Base-by-base conservation (phyloP, 2,329 filamentous ascomycete genomes). In the Geosmithia flava region DNA sequence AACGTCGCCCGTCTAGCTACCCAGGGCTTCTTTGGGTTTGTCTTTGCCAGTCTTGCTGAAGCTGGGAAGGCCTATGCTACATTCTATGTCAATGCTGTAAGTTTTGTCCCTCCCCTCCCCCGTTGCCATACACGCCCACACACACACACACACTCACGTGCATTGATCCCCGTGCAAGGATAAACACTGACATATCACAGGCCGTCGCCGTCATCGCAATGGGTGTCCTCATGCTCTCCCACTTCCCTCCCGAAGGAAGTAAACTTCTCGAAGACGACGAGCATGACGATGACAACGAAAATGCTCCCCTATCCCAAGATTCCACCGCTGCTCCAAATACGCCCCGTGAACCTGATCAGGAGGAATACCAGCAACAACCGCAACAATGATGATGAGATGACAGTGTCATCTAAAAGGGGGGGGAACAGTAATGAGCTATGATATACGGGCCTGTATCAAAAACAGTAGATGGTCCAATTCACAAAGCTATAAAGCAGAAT, bases 51-150 rank as follows among this genome's bases (percentile, higher is more conserved):
- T 0, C 70, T 87, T 43, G 79, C 83, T 0, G 68, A 72, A 33
- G 65, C 75, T 0, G 81, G 80, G 1, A 72, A 74, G 54, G 70
- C 76, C 0, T 72, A 81, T 49, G 64, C 80, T 8, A 84, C 82
- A 0, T 87, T 87, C 56, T 76, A 78, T 45, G 80, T 74, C 57
- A 87, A 87, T 55, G 81, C 79, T 4, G 77, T 77, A 56, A 55
- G 74, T 63, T 33, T 11, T 7, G 11, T 11, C 33, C 33, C 15
- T 16, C 11, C 33, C 15, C 11, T 7, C 33, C 10, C 11, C 13
- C 33, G 11, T 37, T 37, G 3, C 11, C 10, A 3, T 13, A 37
- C 33, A 7, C 15, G 33, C 15, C 6, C 33, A 11, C 33, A 37
- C 33, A 37, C 23, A 5, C 8, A 8, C 23, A 11, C 11, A 37